These are phyloP conservation scores for Colletotrichum somersetense DNA, from an alignment of 2,329 filamentous ascomycete species.

Conservation along the genomic window DNA sequence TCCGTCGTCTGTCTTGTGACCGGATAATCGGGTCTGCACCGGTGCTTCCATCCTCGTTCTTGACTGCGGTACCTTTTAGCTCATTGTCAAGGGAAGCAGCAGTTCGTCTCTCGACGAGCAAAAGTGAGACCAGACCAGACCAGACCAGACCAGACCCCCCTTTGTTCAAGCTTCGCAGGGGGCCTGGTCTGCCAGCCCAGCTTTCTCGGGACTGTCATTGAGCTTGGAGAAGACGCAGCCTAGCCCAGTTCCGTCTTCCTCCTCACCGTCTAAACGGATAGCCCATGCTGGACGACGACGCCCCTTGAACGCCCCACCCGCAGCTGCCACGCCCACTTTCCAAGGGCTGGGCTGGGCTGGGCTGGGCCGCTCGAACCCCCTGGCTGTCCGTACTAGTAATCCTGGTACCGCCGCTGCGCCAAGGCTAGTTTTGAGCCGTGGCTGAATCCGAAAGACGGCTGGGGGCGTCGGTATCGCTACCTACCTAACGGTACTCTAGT, in stretches of 20 bases:
- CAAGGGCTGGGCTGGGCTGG: conserved; percentile 9
- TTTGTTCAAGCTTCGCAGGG: conserved; percentile 40
- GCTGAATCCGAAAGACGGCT: conserved; percentile 19
- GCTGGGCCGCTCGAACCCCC: conserved; percentile 13
- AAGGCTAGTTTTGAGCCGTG: conserved; percentile 23
- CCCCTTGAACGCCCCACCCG: conserved; percentile 30
- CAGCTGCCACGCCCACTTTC: conserved; percentile 35
- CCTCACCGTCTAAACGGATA: conserved; percentile 36
- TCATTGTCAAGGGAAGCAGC: conserved; percentile 27
- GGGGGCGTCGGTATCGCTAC: conserved; percentile 6
- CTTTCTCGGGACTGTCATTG: conserved; percentile 31
- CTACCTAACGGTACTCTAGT: background rate
- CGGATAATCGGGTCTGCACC: background rate
- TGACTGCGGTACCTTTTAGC: conserved; percentile 29
- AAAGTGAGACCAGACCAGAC: conserved; percentile 18
- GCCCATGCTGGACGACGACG: conserved; percentile 35
- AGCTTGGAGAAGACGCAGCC: conserved; percentile 19
- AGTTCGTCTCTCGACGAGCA: conserved; percentile 27
- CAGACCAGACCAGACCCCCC: conserved; percentile 18
- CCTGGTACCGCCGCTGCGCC: conserved; percentile 30
- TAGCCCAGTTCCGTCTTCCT: conserved; percentile 18
- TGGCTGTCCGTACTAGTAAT: conserved; percentile 2
- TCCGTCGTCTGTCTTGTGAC: background rate
- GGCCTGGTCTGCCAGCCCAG: conserved; percentile 30
- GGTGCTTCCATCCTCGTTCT: conserved; percentile 2